A percentile compares a stretch with the other conserved stretches of the same genome.
phyloP scores from a whole-genome alignment of 2,329 filamentous ascomycete genomes.

The Thelonectria discophora region DNA sequence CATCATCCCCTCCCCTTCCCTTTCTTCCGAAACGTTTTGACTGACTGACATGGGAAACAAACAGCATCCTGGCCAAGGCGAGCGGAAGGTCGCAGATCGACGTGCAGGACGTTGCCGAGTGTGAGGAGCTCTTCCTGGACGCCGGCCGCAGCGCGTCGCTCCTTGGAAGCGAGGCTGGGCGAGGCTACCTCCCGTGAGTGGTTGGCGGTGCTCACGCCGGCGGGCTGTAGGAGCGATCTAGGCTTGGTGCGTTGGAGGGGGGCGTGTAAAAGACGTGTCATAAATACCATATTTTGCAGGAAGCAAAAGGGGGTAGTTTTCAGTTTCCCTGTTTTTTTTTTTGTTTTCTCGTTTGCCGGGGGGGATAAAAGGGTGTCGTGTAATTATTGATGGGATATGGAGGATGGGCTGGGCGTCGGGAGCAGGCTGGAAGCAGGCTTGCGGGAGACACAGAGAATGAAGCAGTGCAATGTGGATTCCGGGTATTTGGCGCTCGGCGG shows the following conservation, averaged over 20 bases:
- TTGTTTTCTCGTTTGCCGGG: no score
- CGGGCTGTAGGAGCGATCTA: slow-evolving; percentile 21
- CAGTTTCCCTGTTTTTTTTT: neutral
- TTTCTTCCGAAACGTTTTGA: slow-evolving; percentile 43
- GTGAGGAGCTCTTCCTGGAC: slow-evolving; percentile 85
- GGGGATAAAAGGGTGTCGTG: no score
- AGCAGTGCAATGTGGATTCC: neutral
- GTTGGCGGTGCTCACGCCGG: slow-evolving; percentile 15
- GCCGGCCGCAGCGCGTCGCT: slow-evolving; percentile 79
- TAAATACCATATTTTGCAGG: slow-evolving; percentile 41
- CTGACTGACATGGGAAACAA: slow-evolving; percentile 46
- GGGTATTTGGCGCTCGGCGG: slow-evolving; percentile 4
- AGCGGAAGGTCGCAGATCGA: slow-evolving; percentile 81
- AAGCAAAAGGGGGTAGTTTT: slow-evolving; percentile 23
- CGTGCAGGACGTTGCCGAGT: slow-evolving; percentile 79
- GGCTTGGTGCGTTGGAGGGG: slow-evolving; percentile 35
- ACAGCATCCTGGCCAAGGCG: slow-evolving; percentile 85
- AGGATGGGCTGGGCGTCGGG: slow-evolving; percentile 35
- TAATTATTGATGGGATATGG: no score
- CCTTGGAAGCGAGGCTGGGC: slow-evolving; percentile 69
- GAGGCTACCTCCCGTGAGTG: slow-evolving; percentile 69
- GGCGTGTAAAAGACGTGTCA: slow-evolving; percentile 37
- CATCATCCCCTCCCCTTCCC: neutral
- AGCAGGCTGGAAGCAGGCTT: slow-evolving; percentile 31
- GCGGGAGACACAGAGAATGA: slow-evolving; percentile 27